phyloP scores from a whole-genome alignment of 768 basidiomycete genomes.

The Russula olivacea region DNA sequence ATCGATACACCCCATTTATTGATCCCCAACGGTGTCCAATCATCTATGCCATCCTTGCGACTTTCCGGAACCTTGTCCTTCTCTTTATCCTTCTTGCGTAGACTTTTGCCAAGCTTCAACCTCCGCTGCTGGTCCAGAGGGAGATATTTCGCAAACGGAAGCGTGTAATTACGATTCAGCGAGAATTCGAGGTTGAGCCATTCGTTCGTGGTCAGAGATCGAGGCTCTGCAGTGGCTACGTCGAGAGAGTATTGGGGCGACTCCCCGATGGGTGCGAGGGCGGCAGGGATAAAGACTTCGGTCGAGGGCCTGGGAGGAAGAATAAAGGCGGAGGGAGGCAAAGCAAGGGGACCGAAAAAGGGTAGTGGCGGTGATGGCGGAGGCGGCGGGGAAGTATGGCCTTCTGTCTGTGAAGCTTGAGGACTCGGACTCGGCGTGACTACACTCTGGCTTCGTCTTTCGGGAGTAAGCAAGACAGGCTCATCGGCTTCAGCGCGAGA shows the following conservation, averaged over 20 bases:
- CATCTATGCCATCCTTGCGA: constrained; percentile 43
- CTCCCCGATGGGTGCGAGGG: constrained; percentile 19
- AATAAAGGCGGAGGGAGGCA: constrained; percentile 17
- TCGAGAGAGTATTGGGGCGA: constrained; percentile 13
- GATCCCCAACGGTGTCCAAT: constrained; percentile 59
- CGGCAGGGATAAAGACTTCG: constrained; percentile 7
- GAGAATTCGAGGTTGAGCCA: constrained; percentile 25
- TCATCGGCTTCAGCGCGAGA: neutral
- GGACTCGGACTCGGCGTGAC: constrained; percentile 3
- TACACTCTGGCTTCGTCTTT: neutral
- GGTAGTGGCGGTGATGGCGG: neutral
- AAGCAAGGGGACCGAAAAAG: neutral
- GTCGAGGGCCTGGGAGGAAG: constrained; percentile 18
- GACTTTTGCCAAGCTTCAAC: constrained; percentile 40
- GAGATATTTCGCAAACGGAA: constrained; percentile 50
- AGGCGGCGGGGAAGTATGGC: neutral
- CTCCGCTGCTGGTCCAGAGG: constrained; percentile 52
- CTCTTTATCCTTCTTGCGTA: constrained; percentile 49
- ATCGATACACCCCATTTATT: constrained; percentile 63
- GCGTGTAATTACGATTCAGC: constrained; percentile 44
- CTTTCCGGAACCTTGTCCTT: constrained; percentile 37
- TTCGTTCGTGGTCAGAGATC: constrained; percentile 25
- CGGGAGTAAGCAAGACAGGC: neutral
- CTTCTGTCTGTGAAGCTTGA: neutral
- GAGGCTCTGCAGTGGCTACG: neutral